Evolutionary conservation across 73 alveolate species (phyloP).

Genomic region (Stentor coeruleus): DNA sequence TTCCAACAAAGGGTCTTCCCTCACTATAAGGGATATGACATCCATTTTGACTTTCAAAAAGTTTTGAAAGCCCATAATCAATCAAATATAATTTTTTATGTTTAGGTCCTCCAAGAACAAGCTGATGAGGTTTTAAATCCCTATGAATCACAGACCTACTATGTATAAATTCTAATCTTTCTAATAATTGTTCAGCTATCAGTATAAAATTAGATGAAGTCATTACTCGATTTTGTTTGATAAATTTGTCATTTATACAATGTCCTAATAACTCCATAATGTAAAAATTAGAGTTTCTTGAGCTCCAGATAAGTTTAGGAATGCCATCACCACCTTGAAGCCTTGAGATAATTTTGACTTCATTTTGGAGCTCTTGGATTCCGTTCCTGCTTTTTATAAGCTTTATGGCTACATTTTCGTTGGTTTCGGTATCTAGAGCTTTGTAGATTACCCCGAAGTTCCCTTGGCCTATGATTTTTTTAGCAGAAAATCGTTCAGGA

Average conservation of each 20-base stretch:
- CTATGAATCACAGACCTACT: too few relatives aligned
- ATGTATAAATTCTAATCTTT: too few relatives aligned
- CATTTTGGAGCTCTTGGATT: constrained; percentile 30
- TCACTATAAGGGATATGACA: too few relatives aligned
- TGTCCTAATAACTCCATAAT: constrained; percentile 80
- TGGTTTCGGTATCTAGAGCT: constrained; percentile 45
- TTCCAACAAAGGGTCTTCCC: too few relatives aligned
- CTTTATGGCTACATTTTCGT: constrained; percentile 46
- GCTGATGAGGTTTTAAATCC: too few relatives aligned
- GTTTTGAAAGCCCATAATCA: too few relatives aligned
- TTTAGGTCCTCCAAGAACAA: too few relatives aligned
- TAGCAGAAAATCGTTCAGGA: neutral
- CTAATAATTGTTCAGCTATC: too few relatives aligned
- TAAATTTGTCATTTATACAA: constrained; percentile 54
- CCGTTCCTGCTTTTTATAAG: constrained; percentile 28
- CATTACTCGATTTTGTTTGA: too few relatives aligned
- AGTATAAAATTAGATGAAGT: too few relatives aligned
- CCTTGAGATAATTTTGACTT: constrained; percentile 44
- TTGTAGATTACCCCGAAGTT: constrained; percentile 58
- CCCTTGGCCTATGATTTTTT: constrained; percentile 46
- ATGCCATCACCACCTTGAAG: constrained; percentile 58
- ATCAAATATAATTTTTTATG: too few relatives aligned
- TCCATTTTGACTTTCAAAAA: too few relatives aligned
- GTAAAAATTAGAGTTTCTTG: constrained; percentile 63
- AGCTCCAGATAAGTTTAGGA: constrained; percentile 67